Percentiles rank a stretch among this genome's conserved stretches.
Conservation (phyloP, 2,329 filamentous ascomycete species). For the Cladosporium sp. region DNA sequence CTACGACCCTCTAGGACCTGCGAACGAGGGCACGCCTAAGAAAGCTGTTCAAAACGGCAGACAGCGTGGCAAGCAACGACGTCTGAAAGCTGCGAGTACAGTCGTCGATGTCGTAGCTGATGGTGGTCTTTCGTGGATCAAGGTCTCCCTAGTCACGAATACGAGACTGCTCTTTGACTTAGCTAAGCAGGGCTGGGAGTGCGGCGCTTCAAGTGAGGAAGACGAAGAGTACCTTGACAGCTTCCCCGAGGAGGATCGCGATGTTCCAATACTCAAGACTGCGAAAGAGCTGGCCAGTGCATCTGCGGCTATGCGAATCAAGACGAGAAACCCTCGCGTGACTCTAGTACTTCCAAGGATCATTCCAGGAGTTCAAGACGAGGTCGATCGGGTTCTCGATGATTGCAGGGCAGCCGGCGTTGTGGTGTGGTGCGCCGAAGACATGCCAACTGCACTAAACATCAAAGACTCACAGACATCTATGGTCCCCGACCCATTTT, state of each 20-base stretch:
- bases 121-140: conserved; percentile 67
- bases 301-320: conserved; percentile 57
- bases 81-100: conserved; percentile 26
- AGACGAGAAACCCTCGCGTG: conserved; percentile 61
- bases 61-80: conserved; percentile 35
- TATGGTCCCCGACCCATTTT: conserved; percentile 44
- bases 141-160: conserved; percentile 67
- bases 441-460: conserved; percentile 26
- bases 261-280: conserved; percentile 62
- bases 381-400: conserved; percentile 60
- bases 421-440: conserved; percentile 36
- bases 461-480: conserved; percentile 33
- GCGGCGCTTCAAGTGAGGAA: conserved; percentile 51
- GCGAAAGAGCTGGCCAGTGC: conserved; percentile 62
- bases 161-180: conserved; percentile 67
- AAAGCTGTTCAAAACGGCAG: conserved; percentile 27
- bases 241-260: conserved; percentile 53
- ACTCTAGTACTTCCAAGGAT: conserved; percentile 65
- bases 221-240: conserved; percentile 38
- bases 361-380: conserved; percentile 49
- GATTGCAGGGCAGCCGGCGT: conserved; percentile 57
- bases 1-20: conserved; percentile 32
- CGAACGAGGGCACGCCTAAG: not conserved
- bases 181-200: conserved; percentile 67
- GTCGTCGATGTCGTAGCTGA: conserved; percentile 66